Evolutionary conservation across 2,329 filamentous ascomycete species (phyloP).

Genomic region (Lachnellula suecica): DNA sequence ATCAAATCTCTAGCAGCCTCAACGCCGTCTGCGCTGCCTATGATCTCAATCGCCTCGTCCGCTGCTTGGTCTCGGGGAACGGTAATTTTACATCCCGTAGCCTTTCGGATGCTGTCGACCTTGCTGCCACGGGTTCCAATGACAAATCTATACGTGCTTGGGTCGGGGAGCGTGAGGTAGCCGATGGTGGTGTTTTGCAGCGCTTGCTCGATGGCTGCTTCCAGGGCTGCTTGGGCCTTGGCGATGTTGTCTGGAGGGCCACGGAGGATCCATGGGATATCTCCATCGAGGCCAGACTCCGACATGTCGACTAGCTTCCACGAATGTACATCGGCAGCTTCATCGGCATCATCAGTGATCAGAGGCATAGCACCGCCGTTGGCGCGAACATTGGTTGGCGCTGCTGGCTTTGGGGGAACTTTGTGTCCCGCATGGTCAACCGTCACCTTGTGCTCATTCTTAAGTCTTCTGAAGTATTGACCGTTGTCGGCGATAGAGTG

Average conservation of each 20-base stretch:
- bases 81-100: conserved; percentile 91
- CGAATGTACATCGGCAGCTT: conserved; percentile 66
- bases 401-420: conserved; percentile 66
- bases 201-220: conserved; percentile 71
- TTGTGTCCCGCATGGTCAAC: conserved; percentile 87
- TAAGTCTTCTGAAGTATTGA: conserved; percentile 87
- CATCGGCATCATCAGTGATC: conserved; percentile 81
- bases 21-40: conserved; percentile 75
- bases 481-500: conserved; percentile 85
- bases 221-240: conserved; percentile 76
- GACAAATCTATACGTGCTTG: conserved; percentile 83
- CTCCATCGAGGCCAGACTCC: conserved; percentile 55
- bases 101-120: conserved; percentile 88
- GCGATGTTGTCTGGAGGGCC: conserved; percentile 76
- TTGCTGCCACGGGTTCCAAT: conserved; percentile 87
- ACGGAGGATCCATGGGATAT: conserved; percentile 87
- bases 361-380: conserved; percentile 73
- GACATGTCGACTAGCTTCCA: conserved; percentile 75
- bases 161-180: conserved; percentile 84
- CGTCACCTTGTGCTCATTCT: conserved; percentile 82
- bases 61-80: conserved; percentile 78
- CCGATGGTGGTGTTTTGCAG: conserved; percentile 71
- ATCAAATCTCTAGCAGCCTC: conserved; percentile 89
- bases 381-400: conserved; percentile 48
- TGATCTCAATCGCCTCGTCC: conserved; percentile 86